These are phyloP conservation scores for Cladosporium sphaerospermum DNA, from an alignment of 2,329 filamentous ascomycete species.

Conservation along the genomic window DNA sequence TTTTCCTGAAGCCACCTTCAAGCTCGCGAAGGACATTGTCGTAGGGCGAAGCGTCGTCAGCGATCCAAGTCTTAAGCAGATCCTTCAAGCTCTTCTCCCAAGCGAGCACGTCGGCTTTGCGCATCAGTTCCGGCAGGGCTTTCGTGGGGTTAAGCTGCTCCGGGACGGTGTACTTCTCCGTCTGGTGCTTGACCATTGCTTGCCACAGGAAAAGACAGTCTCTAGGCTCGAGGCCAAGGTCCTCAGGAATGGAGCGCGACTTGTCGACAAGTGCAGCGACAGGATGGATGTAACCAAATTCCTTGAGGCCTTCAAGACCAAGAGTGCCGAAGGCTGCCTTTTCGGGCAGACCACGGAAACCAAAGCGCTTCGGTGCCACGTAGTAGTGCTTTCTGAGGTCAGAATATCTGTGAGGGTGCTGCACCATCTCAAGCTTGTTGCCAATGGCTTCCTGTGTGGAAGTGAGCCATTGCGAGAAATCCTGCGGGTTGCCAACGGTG, in stretches of 20 bases:
- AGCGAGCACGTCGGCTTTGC: slow-evolving; percentile 58
- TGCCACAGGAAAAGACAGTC: slow-evolving; percentile 64
- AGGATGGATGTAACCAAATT: slow-evolving; percentile 60
- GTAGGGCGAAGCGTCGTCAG: slow-evolving; percentile 47
- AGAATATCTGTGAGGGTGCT: slow-evolving; percentile 64
- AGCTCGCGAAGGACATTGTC: slow-evolving; percentile 47
- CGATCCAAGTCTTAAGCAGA: slow-evolving; percentile 56
- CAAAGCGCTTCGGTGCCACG: slow-evolving; percentile 41
- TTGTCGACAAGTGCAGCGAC: slow-evolving; percentile 57
- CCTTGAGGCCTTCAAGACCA: slow-evolving; percentile 43
- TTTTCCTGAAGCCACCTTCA: slow-evolving; percentile 23
- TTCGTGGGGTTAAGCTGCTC: slow-evolving; percentile 44
- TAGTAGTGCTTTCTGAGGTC: slow-evolving; percentile 73
- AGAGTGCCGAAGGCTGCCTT: slow-evolving; percentile 35
- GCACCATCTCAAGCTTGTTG: slow-evolving; percentile 59
- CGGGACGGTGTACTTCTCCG: slow-evolving; percentile 37
- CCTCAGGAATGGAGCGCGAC: slow-evolving; percentile 57
- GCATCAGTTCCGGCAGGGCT: slow-evolving; percentile 49
- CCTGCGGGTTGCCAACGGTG: slow-evolving; percentile 67
- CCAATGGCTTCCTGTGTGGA: slow-evolving; percentile 59
- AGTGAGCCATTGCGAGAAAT: slow-evolving; percentile 64
- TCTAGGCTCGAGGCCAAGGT: slow-evolving; percentile 62
- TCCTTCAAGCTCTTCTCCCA: slow-evolving; percentile 61
- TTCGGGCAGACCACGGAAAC: slow-evolving; percentile 49
- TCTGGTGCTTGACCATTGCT: slow-evolving; percentile 55